Percentiles rank a stretch among this genome's conserved stretches.
phyloP scores from a whole-genome alignment of 306 rosid genomes.

The Pterocarpus santalinus region DNA sequence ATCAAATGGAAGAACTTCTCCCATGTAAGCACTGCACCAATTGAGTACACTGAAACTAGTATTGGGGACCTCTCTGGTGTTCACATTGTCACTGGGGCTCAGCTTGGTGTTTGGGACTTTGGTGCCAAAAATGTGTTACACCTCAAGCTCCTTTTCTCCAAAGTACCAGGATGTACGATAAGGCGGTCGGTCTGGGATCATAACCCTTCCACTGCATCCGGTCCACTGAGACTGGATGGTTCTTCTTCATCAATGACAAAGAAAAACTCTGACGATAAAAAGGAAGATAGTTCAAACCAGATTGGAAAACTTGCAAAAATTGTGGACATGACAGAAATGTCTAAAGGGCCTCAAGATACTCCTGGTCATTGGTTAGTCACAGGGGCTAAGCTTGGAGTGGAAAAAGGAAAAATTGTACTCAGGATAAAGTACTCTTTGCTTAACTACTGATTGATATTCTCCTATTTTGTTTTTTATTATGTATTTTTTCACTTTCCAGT shows the following conservation, averaged over 20 bases:
- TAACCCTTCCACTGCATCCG: constrained; percentile 62
- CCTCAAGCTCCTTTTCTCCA: constrained; percentile 92
- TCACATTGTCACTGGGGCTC: constrained; percentile 95
- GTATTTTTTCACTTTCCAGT: constrained; percentile 40
- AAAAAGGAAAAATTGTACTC: constrained; percentile 87
- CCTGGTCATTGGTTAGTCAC: constrained; percentile 99
- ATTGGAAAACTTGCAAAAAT: constrained; percentile 82
- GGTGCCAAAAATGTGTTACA: constrained; percentile 95
- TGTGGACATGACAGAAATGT: constrained; percentile 94
- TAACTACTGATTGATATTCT: constrained; percentile 71
- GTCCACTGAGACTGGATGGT: constrained; percentile 63
- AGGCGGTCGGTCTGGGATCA: constrained; percentile 99
- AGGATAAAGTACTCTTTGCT: constrained; percentile 89
- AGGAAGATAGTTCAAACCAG: constrained; percentile 70
- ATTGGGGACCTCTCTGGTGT: constrained; percentile 98
- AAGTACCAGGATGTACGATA: constrained; percentile 92
- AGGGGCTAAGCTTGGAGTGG: constrained; percentile 98
- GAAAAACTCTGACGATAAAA: constrained; percentile 73
- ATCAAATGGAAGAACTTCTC: constrained; percentile 99
- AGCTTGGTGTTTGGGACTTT: constrained; percentile 98
- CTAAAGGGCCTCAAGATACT: constrained; percentile 92
- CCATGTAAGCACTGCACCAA: constrained; percentile 98
- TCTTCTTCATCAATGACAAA: constrained; percentile 76
- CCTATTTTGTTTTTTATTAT: constrained; percentile 38
- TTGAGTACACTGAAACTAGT: constrained; percentile 82